phyloP scores from a whole-genome alignment of 345 rosid species.

The Populus euphratica region DNA sequence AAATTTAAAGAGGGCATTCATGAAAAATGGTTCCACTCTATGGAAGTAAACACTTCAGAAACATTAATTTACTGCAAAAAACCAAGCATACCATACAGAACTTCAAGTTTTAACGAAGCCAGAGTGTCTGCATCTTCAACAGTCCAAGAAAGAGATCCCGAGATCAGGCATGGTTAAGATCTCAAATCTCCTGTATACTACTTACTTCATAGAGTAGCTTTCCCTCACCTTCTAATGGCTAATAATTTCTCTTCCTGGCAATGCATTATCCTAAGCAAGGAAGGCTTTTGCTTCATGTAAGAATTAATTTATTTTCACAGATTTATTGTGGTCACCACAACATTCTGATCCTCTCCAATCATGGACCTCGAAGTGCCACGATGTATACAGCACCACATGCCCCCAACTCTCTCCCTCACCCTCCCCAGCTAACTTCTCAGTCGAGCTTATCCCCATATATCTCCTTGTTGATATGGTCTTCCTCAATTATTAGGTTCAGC shows the following conservation, averaged over 20 bases:
- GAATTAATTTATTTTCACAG: too few relatives aligned
- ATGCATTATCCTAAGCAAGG: background rate
- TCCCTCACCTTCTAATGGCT: background rate
- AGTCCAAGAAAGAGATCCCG: too few relatives aligned
- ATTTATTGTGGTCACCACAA: too few relatives aligned
- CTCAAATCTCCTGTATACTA: too few relatives aligned
- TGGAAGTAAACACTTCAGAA: too few relatives aligned
- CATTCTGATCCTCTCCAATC: background rate
- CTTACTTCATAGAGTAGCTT: too few relatives aligned
- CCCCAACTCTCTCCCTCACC: background rate
- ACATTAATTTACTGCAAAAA: too few relatives aligned
- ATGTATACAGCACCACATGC: background rate
- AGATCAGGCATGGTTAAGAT: too few relatives aligned
- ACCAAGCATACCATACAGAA: too few relatives aligned
- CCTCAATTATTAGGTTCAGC: constrained; percentile 7
- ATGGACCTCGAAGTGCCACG: constrained; percentile 23
- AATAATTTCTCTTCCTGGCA: background rate
- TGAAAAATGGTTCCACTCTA: background rate
- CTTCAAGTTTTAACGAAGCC: too few relatives aligned
- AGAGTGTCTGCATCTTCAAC: too few relatives aligned
- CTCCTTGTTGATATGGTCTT: background rate
- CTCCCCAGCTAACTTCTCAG: background rate
- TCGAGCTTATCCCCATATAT: constrained; percentile 14
- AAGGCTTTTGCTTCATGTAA: too few relatives aligned
- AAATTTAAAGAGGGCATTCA: background rate